Evolutionary conservation across 805 yeast genomes (phyloP).

Genomic region (Candida ovalis): DNA sequence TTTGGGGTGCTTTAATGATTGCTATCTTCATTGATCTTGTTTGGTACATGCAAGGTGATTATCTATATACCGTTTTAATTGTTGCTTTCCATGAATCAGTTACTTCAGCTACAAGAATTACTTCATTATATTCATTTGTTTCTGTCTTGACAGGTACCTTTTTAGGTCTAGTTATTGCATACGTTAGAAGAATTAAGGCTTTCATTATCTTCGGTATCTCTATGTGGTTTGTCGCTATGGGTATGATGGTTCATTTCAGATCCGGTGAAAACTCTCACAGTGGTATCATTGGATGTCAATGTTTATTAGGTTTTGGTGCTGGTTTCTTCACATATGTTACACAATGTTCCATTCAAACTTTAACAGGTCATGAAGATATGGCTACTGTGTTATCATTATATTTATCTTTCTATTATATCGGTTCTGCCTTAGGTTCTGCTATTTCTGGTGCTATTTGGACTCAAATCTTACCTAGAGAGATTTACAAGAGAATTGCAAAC

Average conservation of each 20-base stretch:
- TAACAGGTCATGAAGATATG: constrained; percentile 59
- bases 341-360: constrained; percentile 57
- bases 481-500: constrained; percentile 36
- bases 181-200: constrained; percentile 50
- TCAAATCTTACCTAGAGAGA: constrained; percentile 45
- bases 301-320: constrained; percentile 68
- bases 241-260: constrained; percentile 54
- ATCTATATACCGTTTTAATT: constrained; percentile 59
- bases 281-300: constrained; percentile 64
- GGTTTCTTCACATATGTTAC: constrained; percentile 67
- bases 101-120: constrained; percentile 64
- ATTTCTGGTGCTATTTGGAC: constrained; percentile 75
- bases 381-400: constrained; percentile 57
- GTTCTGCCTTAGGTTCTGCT: constrained; percentile 59
- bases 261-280: constrained; percentile 41
- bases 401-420: constrained; percentile 56
- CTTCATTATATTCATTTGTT: constrained; percentile 59
- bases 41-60: constrained; percentile 69
- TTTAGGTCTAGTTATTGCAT: constrained; percentile 50
- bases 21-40: constrained; percentile 57
- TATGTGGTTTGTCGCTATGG: constrained; percentile 60
- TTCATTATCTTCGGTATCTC: constrained; percentile 56
- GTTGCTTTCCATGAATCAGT: constrained; percentile 59
- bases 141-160: constrained; percentile 58
- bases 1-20: constrained; percentile 63